Percentiles rank a stretch among this genome's conserved stretches.
Conservation (phyloP, 345 rosid species). For the Citrus mangshanensis region DNA sequence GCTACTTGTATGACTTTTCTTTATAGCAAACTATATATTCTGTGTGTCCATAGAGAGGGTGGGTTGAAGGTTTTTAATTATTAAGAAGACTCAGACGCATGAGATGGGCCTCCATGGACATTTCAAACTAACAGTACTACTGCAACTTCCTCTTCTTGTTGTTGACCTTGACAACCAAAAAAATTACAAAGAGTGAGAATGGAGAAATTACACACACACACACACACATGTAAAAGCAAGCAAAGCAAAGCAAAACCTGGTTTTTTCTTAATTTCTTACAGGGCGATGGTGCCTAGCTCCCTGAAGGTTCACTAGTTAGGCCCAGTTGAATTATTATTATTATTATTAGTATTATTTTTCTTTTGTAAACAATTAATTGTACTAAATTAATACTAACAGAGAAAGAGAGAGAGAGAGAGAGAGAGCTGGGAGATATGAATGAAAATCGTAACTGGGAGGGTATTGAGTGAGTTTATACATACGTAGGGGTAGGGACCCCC, state of each 20-base stretch:
- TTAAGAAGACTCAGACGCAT: background rate
- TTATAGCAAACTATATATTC: no score
- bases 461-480: conserved; percentile 4
- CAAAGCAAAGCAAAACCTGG: background rate
- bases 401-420: background rate
- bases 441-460: background rate
- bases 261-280: conserved; percentile 7
- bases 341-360: background rate
- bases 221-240: no score
- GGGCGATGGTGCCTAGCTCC: conserved; percentile 2
- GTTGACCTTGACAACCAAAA: conserved; percentile 21
- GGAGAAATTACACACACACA: no score
- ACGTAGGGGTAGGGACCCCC: conserved; percentile 38
- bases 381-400: no score
- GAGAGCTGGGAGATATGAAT: background rate
- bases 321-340: background rate
- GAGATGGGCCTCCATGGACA: conserved; percentile 6
- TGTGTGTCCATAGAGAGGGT: no score
- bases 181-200: background rate
- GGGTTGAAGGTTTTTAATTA: no score
- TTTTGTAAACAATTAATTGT: no score
- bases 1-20: no score
- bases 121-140: background rate
- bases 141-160: conserved; percentile 17
- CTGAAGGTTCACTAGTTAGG: conserved; percentile 35